phyloP scores from a whole-genome alignment of 2,329 filamentous ascomycete genomes.

The Pseudocercospora crystallina region DNA sequence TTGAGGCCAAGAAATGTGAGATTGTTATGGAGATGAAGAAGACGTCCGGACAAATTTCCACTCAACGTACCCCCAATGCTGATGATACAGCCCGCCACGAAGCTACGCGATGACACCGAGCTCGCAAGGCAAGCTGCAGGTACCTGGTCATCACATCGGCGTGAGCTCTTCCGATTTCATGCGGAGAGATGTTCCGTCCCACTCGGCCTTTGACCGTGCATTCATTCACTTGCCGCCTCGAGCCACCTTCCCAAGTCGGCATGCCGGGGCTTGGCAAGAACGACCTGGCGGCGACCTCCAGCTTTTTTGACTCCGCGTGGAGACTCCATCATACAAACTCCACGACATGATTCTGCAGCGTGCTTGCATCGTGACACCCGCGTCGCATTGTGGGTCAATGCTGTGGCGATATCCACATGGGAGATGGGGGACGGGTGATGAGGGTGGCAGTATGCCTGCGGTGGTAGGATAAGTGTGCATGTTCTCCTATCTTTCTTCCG shows the following conservation, averaged over 20 bases:
- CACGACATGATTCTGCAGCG: slow-evolving; percentile 1
- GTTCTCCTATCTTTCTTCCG: not conserved
- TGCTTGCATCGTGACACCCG: not conserved
- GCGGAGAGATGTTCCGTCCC: not conserved
- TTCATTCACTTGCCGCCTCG: slow-evolving; percentile 1
- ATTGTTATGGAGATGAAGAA: not conserved
- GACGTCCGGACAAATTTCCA: not conserved
- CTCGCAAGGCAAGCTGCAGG: slow-evolving; percentile 2
- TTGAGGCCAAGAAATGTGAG: not conserved
- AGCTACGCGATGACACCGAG: slow-evolving; percentile 4
- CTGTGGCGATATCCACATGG: slow-evolving; percentile 2
- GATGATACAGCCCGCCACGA: slow-evolving; percentile 3
- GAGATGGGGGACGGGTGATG: not conserved
- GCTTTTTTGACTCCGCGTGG: slow-evolving; percentile 9
- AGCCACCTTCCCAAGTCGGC: not conserved
- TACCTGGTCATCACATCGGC: not conserved
- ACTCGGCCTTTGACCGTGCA: slow-evolving; percentile 9
- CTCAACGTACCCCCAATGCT: slow-evolving; percentile 8
- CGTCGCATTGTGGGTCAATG: not conserved
- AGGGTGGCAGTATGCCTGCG: not conserved
- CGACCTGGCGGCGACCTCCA: not conserved
- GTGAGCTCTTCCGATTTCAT: slow-evolving; percentile 6
- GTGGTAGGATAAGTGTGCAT: slow-evolving; percentile 3
- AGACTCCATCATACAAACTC: slow-evolving; percentile 4
- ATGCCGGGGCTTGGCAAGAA: not conserved